These are phyloP conservation scores for Neonectria magnoliae DNA, from an alignment of 2,329 filamentous ascomycete genomes.

Conservation along the genomic window DNA sequence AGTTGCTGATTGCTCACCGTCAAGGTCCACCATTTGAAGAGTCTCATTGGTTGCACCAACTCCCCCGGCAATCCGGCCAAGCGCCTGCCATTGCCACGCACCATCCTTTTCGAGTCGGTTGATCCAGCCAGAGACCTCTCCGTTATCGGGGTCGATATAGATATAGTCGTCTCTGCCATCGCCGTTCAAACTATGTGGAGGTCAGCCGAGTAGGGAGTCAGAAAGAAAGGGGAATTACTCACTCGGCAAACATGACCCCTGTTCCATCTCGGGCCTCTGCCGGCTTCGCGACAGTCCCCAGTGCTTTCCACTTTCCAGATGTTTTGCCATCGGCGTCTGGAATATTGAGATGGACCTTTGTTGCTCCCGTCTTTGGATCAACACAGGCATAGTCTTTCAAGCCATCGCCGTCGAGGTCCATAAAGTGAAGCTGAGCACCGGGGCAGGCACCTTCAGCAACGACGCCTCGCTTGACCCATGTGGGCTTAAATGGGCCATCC, in stretches of 20 bases:
- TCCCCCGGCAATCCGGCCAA: background rate
- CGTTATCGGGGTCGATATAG: slow-evolving; percentile 4
- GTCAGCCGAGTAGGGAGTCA: background rate
- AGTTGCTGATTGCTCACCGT: background rate
- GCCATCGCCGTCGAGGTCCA: slow-evolving; percentile 14
- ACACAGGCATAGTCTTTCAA: slow-evolving; percentile 15
- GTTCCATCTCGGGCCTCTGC: background rate
- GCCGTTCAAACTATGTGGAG: slow-evolving; percentile 3
- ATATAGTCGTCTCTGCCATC: slow-evolving; percentile 19
- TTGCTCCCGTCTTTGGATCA: background rate
- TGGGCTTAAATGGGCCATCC: background rate
- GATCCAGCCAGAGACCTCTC: slow-evolving; percentile 11
- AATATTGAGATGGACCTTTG: background rate
- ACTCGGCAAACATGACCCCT: slow-evolving; percentile 1
- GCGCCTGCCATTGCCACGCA: background rate
- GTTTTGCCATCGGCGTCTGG: background rate
- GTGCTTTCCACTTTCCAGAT: slow-evolving; percentile 24
- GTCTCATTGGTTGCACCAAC: background rate
- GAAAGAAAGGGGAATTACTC: background rate
- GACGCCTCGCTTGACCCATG: background rate
- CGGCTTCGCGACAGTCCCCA: background rate
- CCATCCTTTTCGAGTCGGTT: slow-evolving; percentile 4
- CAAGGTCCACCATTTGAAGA: background rate
- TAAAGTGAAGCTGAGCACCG: background rate
- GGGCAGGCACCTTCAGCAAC: slow-evolving; percentile 4